Percentiles rank a stretch among this genome's conserved stretches.
Evolutionary conservation across 1,284 basidiomycete species (phyloP).

Genomic region (Malassezia vespertilionis): DNA sequence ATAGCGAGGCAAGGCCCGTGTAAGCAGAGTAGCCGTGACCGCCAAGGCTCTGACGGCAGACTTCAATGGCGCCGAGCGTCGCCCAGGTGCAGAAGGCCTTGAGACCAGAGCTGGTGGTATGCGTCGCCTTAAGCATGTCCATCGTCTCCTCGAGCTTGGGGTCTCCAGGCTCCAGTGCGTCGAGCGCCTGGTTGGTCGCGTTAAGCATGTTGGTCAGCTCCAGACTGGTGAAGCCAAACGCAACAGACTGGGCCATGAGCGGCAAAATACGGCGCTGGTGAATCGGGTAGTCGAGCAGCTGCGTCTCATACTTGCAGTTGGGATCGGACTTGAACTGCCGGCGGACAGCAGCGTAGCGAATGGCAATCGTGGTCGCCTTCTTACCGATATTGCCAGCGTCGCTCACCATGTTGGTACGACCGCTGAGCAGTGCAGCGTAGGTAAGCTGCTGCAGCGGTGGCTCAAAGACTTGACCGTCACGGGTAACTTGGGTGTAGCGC

Average conservation of each 20-base stretch:
- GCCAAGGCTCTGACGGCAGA: slow-evolving; percentile 53
- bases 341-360: slow-evolving; percentile 54
- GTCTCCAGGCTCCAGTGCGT: slow-evolving; percentile 51
- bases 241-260: slow-evolving; percentile 53
- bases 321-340: slow-evolving; percentile 52
- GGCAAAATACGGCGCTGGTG: slow-evolving; percentile 56
- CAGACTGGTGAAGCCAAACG: slow-evolving; percentile 53
- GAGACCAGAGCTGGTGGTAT: slow-evolving; percentile 54
- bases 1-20: slow-evolving; percentile 54
- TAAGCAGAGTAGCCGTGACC: slow-evolving; percentile 56
- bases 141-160: slow-evolving; percentile 41
- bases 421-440: slow-evolving; percentile 54
- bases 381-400: slow-evolving; percentile 53
- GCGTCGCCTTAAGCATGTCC: slow-evolving; percentile 55
- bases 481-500: slow-evolving; percentile 55
- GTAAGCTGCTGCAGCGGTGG: slow-evolving; percentile 55
- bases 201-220: slow-evolving; percentile 49
- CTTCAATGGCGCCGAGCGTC: slow-evolving; percentile 54
- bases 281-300: slow-evolving; percentile 55
- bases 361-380: slow-evolving; percentile 53
- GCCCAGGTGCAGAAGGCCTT: slow-evolving; percentile 58
- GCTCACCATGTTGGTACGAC: slow-evolving; percentile 54
- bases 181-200: slow-evolving; percentile 51
- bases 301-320: slow-evolving; percentile 50
- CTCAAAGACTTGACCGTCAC: slow-evolving; percentile 50